Evolutionary conservation across 768 basidiomycete genomes (phyloP).

Genomic region (Termitomyces sp.): DNA sequence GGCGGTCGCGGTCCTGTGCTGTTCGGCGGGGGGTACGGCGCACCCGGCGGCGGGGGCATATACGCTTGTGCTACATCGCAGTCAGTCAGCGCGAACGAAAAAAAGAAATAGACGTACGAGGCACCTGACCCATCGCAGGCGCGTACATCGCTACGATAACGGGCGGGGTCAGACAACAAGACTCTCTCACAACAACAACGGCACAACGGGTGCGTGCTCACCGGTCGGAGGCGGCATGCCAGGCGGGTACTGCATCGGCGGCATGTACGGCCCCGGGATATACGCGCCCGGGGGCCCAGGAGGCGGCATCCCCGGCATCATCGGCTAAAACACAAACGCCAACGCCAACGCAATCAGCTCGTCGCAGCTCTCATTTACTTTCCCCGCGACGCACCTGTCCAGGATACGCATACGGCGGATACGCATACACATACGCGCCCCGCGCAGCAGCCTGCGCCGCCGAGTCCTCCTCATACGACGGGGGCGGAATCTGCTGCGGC

Average conservation of each 20-base stretch:
- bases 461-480: constrained; percentile 75
- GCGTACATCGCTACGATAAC: constrained; percentile 65
- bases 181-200: too few species aligned
- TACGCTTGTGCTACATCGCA: constrained; percentile 55
- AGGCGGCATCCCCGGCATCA: constrained; percentile 83
- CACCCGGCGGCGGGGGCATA: constrained; percentile 70
- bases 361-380: too few species aligned
- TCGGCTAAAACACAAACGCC: too few species aligned
- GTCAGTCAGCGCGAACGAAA: not conserved
- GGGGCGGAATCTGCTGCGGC: constrained; percentile 66
- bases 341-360: too few species aligned
- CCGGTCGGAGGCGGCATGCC: constrained; percentile 77
- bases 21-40: constrained; percentile 70
- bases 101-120: constrained; percentile 64
- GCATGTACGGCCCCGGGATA: constrained; percentile 79
- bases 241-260: constrained; percentile 79
- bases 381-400: constrained; percentile 73
- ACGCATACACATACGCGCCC: constrained; percentile 64
- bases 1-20: constrained; percentile 76
- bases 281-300: constrained; percentile 73
- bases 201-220: too few species aligned
- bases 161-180: too few species aligned
- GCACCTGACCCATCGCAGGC: constrained; percentile 83
- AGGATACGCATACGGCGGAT: constrained; percentile 73
- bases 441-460: constrained; percentile 52